These are phyloP conservation scores for Cladosporium sp. DNA, from an alignment of 2,329 filamentous ascomycete genomes.

Conservation along the genomic window DNA sequence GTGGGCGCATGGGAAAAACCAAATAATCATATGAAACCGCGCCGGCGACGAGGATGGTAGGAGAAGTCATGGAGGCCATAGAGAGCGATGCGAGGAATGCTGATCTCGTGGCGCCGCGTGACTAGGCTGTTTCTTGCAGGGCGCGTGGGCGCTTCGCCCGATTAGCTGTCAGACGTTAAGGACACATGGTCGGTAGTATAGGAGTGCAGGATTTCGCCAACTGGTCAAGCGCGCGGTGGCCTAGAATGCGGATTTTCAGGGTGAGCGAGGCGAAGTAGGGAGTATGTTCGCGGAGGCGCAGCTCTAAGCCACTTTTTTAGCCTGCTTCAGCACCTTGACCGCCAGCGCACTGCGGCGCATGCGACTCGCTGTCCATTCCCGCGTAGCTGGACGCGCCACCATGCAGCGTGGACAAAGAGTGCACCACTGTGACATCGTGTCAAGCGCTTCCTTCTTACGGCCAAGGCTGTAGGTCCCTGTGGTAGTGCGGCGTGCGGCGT, in stretches of 20 bases:
- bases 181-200: constrained; percentile 5
- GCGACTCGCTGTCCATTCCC: too few species aligned
- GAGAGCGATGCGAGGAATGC: neutral
- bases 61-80: constrained; percentile 10
- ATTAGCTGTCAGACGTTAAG: constrained; percentile 5
- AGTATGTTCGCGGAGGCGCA: constrained; percentile 1
- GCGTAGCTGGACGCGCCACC: too few species aligned
- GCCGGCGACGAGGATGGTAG: constrained; percentile 28
- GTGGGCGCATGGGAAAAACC: constrained; percentile 25
- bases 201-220: neutral
- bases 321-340: constrained; percentile 1
- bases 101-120: constrained; percentile 7
- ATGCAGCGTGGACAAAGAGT: too few species aligned
- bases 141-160: constrained; percentile 11
- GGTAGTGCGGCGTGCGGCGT: too few species aligned
- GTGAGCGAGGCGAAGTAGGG: constrained; percentile 4
- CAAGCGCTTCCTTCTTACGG: too few species aligned
- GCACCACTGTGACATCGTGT: too few species aligned
- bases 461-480: too few species aligned
- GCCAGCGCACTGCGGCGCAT: neutral
- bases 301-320: neutral
- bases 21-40: constrained; percentile 31
- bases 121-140: neutral
- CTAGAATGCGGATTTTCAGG: neutral
- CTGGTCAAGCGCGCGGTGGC: neutral